These are phyloP conservation scores for Porogramme epimiltina DNA, from an alignment of 1,284 basidiomycete species.

Conservation along the genomic window DNA sequence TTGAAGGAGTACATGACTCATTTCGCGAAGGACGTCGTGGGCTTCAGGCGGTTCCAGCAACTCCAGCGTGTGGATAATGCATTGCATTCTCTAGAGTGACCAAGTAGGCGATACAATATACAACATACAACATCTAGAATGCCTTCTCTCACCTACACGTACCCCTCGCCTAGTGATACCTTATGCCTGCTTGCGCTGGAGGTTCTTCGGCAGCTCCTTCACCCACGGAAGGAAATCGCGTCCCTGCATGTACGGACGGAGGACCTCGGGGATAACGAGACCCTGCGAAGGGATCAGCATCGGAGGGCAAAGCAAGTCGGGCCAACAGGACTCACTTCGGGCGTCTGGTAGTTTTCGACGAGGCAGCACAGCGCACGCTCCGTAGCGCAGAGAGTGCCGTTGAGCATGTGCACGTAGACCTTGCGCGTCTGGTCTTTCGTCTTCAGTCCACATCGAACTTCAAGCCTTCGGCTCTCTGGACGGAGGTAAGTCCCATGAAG, in stretches of 20 bases:
- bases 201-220: conserved; percentile 79
- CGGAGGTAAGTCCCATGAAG: background rate
- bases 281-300: conserved; percentile 52
- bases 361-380: conserved; percentile 96
- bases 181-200: conserved; percentile 73
- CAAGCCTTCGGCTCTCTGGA: conserved; percentile 85
- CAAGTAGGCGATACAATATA: conserved; percentile 1
- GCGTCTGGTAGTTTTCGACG: conserved; percentile 98
- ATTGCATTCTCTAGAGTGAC: too few species aligned
- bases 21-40: too few species aligned
- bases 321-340: conserved; percentile 62
- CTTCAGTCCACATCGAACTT: conserved; percentile 90
- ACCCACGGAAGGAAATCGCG: conserved; percentile 91
- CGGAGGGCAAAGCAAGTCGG: background rate
- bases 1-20: too few species aligned
- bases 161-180: background rate
- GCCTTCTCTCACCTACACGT: background rate
- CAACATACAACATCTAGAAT: background rate
- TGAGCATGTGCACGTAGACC: conserved; percentile 96
- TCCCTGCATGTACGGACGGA: conserved; percentile 96
- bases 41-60: too few species aligned
- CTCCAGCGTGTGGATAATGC: too few species aligned
- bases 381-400: conserved; percentile 96
- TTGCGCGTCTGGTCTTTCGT: conserved; percentile 85
- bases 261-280: conserved; percentile 83